Evolutionary conservation across 2,329 filamentous ascomycete species (phyloP).

Genomic region (Aureobasidium musti): DNA sequence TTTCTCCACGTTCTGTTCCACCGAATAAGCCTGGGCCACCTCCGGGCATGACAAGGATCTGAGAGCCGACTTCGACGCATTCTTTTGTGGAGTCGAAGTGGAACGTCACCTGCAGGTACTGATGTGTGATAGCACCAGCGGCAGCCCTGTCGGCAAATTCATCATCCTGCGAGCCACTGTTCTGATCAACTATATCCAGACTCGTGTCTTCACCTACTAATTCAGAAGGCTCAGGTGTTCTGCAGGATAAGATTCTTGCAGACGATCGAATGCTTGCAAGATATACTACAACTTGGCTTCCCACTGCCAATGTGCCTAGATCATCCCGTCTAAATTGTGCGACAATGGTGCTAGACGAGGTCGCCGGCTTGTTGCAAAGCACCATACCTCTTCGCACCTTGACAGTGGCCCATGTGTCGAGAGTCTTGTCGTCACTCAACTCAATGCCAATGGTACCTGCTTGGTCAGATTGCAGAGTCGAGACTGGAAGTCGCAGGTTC

Average conservation of each 20-base stretch:
- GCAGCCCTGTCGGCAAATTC: conserved; percentile 33
- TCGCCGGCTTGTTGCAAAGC: conserved; percentile 62
- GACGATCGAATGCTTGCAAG: conserved; percentile 82
- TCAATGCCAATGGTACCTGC: conserved; percentile 85
- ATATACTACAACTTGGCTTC: conserved; percentile 77
- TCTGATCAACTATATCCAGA: conserved; percentile 46
- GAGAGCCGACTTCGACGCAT: conserved; percentile 71
- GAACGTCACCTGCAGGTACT: conserved; percentile 59
- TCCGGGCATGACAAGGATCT: conserved; percentile 70
- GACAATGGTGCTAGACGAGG: conserved; percentile 53
- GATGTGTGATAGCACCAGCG: conserved; percentile 36
- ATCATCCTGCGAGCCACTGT: neutral
- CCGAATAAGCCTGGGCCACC: conserved; percentile 62
- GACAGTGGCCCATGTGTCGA: conserved; percentile 38
- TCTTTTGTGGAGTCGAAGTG: conserved; percentile 70
- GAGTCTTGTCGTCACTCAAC: conserved; percentile 46
- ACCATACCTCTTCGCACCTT: conserved; percentile 77
- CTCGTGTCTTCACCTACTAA: conserved; percentile 43
- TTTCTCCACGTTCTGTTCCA: conserved; percentile 54
- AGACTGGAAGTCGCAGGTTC: conserved; percentile 81
- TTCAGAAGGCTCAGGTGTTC: conserved; percentile 37
- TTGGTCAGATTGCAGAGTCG: conserved; percentile 73
- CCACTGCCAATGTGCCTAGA: conserved; percentile 63
- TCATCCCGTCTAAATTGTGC: conserved; percentile 69
- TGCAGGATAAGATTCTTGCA: conserved; percentile 65